A percentile compares a stretch with the other conserved stretches of the same genome.
Evolutionary conservation across 2,329 filamentous ascomycete species (phyloP).

Genomic region (Sclerotinia borealis): DNA sequence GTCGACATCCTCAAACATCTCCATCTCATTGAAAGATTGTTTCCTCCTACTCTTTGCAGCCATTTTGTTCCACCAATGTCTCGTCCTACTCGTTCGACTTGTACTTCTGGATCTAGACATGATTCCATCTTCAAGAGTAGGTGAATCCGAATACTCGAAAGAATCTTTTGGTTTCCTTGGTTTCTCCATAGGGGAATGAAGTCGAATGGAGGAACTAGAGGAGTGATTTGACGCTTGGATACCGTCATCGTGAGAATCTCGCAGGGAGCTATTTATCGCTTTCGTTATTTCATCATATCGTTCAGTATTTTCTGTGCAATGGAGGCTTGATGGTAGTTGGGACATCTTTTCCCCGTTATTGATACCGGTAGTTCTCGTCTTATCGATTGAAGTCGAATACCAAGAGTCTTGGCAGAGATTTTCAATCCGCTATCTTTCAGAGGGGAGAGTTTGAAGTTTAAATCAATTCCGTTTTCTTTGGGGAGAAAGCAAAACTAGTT

Average conservation of each 20-base stretch:
- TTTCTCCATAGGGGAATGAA: conserved; percentile 2
- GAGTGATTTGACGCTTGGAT: neutral
- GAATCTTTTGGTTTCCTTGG: neutral
- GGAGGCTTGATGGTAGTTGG: neutral
- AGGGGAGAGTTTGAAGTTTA: neutral
- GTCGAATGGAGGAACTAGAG: neutral
- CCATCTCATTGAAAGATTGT: neutral
- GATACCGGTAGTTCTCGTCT: no score
- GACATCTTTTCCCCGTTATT: conserved; percentile 1
- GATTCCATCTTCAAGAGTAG: conserved; percentile 16
- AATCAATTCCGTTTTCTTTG: neutral
- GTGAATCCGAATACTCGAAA: conserved; percentile 15
- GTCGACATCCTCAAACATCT: neutral
- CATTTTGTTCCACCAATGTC: conserved; percentile 11
- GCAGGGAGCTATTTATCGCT: neutral
- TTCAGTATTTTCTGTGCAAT: neutral
- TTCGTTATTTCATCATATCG: neutral
- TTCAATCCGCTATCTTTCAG: neutral
- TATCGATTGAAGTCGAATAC: neutral
- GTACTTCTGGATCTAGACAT: conserved; percentile 7
- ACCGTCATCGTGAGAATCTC: neutral
- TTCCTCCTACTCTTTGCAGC: neutral
- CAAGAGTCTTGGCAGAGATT: neutral
- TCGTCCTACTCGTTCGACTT: conserved; percentile 10
- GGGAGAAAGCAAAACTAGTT: neutral